Evolutionary conservation across 2,329 filamentous ascomycete species (phyloP), one percentile per base, ranked within the genome.

Genomic region (Fusarium anthophilum): DNA sequence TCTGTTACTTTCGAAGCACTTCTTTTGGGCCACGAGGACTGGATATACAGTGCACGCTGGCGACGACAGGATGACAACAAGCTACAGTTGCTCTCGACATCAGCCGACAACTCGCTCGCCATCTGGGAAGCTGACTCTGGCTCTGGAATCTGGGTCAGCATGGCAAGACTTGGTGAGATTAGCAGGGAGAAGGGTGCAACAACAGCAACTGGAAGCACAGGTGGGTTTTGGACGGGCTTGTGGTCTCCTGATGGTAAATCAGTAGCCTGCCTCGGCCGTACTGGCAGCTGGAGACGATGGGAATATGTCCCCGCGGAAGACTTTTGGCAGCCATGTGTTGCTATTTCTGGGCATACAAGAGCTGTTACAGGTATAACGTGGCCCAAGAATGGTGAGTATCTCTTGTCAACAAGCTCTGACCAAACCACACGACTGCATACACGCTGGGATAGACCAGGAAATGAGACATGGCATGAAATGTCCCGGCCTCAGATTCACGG

Each of bases 401-500:
- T 99, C 28, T 87, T 99, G 20, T 97, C 95, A 2, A 98, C 96
- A 5, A 92, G 94, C 80, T 90, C 91, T 13, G 96, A 99, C 83
- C 96, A 99, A 83, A 99, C 96, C 0, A 98, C 96, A 7, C 89
- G 96, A 55, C 87, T 98, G 26, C 94, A 96, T 81, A 92, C 94
- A 3, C 86, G 91, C 78, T 98, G 96, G 96, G 88, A 87, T 69
- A 85, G 86, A 24, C 66, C 77, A 11, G 74, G 72, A 12, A 62
- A 63, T 9, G 72, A 77, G 35, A 94, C 94, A 17, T 99, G 96
- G 96, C 96, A 98, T 82, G 96, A 99, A 82, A 95, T 98, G 86
- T 93, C 95, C 2, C 88, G 96, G 56, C 96, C 96, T 8, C 96
- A 99, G 81, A 99, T 99, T 74, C 96, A 99, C 81, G 96, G 96